phyloP scores from a whole-genome alignment of 2,329 filamentous ascomycete species.

The Dichotomopilus funicola region DNA sequence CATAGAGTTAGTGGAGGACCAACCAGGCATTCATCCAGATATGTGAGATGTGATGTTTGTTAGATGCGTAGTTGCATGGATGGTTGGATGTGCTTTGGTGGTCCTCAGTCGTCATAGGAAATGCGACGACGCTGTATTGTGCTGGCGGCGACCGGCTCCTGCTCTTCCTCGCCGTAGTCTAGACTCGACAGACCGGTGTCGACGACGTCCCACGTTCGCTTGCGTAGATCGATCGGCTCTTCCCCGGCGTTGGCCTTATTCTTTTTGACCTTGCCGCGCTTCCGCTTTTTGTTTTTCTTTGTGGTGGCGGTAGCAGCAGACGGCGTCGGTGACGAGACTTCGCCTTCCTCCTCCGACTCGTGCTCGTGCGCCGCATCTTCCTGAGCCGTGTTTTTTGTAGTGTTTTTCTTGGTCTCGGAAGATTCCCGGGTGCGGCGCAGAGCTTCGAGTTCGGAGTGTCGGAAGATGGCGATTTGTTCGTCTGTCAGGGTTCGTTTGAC shows the following conservation, averaged over 20 bases:
- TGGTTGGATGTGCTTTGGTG: not conserved
- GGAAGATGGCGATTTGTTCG: constrained; percentile 83
- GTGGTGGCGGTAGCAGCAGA: constrained; percentile 12
- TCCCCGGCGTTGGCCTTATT: constrained; percentile 37
- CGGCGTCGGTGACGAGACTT: constrained; percentile 22
- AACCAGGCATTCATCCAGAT: too few species aligned
- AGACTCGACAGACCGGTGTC: constrained; percentile 54
- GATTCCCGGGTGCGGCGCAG: constrained; percentile 51
- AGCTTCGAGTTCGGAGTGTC: constrained; percentile 76
- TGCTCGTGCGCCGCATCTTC: constrained; percentile 11
- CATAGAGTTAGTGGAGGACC: not conserved
- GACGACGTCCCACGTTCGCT: constrained; percentile 62
- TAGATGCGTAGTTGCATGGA: not conserved
- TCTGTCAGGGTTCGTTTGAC: constrained; percentile 85
- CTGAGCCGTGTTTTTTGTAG: not conserved
- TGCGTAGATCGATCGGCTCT: constrained; percentile 48
- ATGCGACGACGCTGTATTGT: constrained; percentile 39
- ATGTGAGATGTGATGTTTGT: not conserved
- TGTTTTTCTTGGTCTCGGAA: constrained; percentile 27
- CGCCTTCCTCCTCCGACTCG: constrained; percentile 22
- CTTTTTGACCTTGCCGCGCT: constrained; percentile 23
- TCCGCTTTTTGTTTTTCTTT: constrained; percentile 27
- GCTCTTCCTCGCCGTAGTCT: constrained; percentile 48
- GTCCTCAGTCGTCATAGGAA: constrained; percentile 39
- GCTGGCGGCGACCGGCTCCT: constrained; percentile 21